A percentile compares a stretch with the other conserved stretches of the same genome.
phyloP scores from a whole-genome alignment of 1,139 yeast species.

The Saccharomyces hybrid region DNA sequence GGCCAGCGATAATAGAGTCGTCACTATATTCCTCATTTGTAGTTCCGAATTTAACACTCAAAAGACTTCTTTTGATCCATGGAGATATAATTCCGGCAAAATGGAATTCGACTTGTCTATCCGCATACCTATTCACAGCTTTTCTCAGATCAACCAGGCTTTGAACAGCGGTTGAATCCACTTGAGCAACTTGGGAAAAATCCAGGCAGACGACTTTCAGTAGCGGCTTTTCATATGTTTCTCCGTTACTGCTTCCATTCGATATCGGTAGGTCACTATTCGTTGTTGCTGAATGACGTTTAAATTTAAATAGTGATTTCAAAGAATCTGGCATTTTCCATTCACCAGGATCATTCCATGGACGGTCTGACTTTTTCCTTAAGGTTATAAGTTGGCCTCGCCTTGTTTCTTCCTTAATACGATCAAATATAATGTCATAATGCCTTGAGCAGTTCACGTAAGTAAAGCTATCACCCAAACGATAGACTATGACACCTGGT shows the following conservation, averaged over 20 bases:
- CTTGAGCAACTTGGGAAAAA: conserved; percentile 64
- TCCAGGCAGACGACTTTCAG: conserved; percentile 71
- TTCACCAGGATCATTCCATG: conserved; percentile 85
- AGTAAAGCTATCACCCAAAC: conserved; percentile 72
- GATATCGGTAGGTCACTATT: conserved; percentile 5
- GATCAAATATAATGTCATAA: conserved; percentile 61
- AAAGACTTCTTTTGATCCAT: conserved; percentile 74
- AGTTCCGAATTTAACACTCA: conserved; percentile 74
- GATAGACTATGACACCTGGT: conserved; percentile 80
- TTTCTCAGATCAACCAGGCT: conserved; percentile 68
- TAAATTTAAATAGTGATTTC: conserved; percentile 8
- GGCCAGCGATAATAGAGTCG: conserved; percentile 27
- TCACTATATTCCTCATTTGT: conserved; percentile 35
- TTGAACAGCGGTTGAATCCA: conserved; percentile 77
- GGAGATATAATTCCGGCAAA: conserved; percentile 82
- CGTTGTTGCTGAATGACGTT: conserved; percentile 5
- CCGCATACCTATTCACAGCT: conserved; percentile 66
- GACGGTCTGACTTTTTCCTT: conserved; percentile 56
- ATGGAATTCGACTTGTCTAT: conserved; percentile 80
- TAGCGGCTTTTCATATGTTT: conserved; percentile 51
- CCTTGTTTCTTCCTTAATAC: conserved; percentile 52
- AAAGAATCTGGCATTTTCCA: conserved; percentile 26
- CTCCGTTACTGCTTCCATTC: neutral
- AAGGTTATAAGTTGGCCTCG: conserved; percentile 46
- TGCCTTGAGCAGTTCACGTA: conserved; percentile 77